phyloP scores from a whole-genome alignment of 2,329 filamentous ascomycete species.

The Colletotrichum sansevieriae region DNA sequence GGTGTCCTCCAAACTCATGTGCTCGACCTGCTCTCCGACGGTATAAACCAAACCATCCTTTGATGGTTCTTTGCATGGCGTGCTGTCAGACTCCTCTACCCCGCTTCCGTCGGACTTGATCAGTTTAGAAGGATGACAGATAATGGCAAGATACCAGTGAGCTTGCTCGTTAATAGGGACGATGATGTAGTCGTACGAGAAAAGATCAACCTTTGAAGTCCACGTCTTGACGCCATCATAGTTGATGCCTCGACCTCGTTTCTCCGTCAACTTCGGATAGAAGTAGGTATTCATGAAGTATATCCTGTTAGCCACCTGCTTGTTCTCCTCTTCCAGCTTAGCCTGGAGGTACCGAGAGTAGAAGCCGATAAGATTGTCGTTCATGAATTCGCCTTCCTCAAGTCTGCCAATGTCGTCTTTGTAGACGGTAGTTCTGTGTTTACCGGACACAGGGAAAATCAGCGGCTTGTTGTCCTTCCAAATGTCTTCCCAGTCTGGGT shows the following conservation, averaged over 20 bases:
- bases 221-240: conserved; percentile 88
- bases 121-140: conserved; percentile 85
- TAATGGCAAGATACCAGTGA: conserved; percentile 97
- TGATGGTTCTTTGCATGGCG: conserved; percentile 22
- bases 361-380: conserved; percentile 93
- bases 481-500: conserved; percentile 63
- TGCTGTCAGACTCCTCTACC: background rate
- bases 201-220: conserved; percentile 88
- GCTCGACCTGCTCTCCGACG: conserved; percentile 18
- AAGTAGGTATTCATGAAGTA: conserved; percentile 97
- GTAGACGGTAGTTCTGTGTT: conserved; percentile 74
- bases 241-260: conserved; percentile 73
- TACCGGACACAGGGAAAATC: conserved; percentile 70
- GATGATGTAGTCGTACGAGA: conserved; percentile 88
- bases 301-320: conserved; percentile 72
- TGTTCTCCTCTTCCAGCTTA: conserved; percentile 65
- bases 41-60: conserved; percentile 31
- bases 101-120: conserved; percentile 48
- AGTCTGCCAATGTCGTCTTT: conserved; percentile 81
- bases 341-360: conserved; percentile 82
- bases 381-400: conserved; percentile 87
- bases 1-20: conserved; percentile 33
- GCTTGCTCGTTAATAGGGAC: conserved; percentile 89
- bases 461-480: conserved; percentile 70
- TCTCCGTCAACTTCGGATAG: conserved; percentile 80